Percentiles rank a stretch among this genome's conserved stretches.
These are phyloP conservation scores for Epichloe typhina DNA, from an alignment of 2,329 filamentous ascomycete species.

Conservation along the genomic window DNA sequence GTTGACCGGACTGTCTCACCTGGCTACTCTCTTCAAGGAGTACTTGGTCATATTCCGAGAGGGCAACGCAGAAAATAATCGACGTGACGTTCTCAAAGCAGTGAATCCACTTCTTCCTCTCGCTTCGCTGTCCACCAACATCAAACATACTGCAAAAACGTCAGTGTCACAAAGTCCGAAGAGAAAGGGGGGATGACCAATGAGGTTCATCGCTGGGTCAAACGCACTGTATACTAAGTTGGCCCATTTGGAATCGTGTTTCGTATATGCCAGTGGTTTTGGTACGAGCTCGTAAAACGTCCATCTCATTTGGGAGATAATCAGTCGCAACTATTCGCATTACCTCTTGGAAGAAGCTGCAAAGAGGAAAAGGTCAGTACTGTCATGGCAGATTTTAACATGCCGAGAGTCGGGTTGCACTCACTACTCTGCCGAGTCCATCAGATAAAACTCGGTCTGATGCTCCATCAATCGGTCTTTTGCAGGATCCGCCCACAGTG, in stretches of 20 bases:
- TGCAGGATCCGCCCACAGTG: slow-evolving; percentile 81
- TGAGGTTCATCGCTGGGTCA: background rate
- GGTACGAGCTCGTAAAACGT: slow-evolving; percentile 87
- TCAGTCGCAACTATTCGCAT: slow-evolving; percentile 69
- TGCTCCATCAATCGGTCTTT: slow-evolving; percentile 73
- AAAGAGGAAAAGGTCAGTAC: background rate
- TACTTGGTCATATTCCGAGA: slow-evolving; percentile 98
- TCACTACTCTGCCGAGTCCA: slow-evolving; percentile 98
- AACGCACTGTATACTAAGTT: slow-evolving; percentile 92
- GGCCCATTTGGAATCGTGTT: slow-evolving; percentile 96
- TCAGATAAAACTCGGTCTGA: slow-evolving; percentile 95
- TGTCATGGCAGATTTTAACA: background rate
- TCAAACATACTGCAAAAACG: slow-evolving; percentile 76
- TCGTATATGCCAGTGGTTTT: slow-evolving; percentile 99
- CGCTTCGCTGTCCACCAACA: slow-evolving; percentile 90
- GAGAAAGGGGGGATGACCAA: background rate
- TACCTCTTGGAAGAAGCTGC: slow-evolving; percentile 91
- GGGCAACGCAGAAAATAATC: slow-evolving; percentile 96
- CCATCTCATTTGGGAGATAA: slow-evolving; percentile 87
- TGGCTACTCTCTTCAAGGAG: slow-evolving; percentile 94
- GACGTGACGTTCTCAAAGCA: slow-evolving; percentile 99
- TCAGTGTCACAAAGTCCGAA: slow-evolving; percentile 9
- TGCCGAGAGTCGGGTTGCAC: slow-evolving; percentile 18
- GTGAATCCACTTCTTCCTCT: slow-evolving; percentile 99
- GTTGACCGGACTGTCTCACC: slow-evolving; percentile 36